Percentiles rank a stretch among this genome's conserved stretches.
Conservation (phyloP, 1,284 basidiomycete species). For the Apiotrichum porosum region DNA sequence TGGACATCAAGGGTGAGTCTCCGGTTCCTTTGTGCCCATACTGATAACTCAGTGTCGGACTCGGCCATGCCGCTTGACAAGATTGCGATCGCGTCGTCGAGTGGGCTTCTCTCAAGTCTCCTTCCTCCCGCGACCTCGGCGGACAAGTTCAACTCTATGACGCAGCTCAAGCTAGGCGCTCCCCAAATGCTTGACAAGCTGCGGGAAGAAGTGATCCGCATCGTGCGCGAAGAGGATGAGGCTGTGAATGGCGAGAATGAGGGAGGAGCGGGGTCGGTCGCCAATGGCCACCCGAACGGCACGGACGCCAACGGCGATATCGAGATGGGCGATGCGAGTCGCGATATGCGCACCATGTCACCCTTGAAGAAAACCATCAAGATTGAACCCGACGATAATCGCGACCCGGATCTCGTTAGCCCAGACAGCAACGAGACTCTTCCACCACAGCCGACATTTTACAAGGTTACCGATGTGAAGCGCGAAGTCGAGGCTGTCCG, state of each 20-base stretch:
- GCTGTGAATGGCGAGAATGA: constrained; percentile 21
- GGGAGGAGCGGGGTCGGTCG: constrained; percentile 7
- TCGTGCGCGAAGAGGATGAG: constrained; percentile 46
- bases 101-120: constrained; percentile 70
- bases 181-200: constrained; percentile 72
- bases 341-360: constrained; percentile 6
- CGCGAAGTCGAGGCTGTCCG: constrained; percentile 85
- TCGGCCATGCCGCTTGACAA: constrained; percentile 67
- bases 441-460: constrained; percentile 49
- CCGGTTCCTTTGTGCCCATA: background rate
- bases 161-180: constrained; percentile 76
- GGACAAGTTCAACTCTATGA: constrained; percentile 66
- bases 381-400: constrained; percentile 26
- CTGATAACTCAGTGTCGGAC: constrained; percentile 24
- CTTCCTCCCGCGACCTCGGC: constrained; percentile 58
- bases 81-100: constrained; percentile 56
- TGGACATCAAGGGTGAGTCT: constrained; percentile 77
- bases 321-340: constrained; percentile 28
- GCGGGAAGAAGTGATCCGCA: constrained; percentile 68
- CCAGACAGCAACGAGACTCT: constrained; percentile 36
- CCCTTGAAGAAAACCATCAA: constrained; percentile 27
- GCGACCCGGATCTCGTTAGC: constrained; percentile 29
- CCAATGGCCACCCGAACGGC: constrained; percentile 59
- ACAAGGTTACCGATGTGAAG: constrained; percentile 82
- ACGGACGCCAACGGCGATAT: constrained; percentile 50